Percentiles rank a stretch among this genome's conserved stretches.
phyloP scores from a whole-genome alignment of 129 eudicot species.

The Mikania micrantha region DNA sequence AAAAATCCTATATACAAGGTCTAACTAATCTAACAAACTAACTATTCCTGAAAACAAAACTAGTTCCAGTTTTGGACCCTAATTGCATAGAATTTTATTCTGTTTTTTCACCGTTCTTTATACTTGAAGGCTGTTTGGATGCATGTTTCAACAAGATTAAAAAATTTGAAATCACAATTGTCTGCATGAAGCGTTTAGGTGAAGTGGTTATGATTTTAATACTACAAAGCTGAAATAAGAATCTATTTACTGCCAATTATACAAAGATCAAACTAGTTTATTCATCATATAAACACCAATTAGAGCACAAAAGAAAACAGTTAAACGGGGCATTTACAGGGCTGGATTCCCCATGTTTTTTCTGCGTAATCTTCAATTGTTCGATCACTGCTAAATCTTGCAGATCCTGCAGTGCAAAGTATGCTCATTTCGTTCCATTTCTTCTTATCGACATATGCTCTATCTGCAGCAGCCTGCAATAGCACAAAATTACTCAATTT shows the following conservation, averaged over 20 bases:
- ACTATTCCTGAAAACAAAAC: too few species aligned
- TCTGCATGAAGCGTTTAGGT: not conserved
- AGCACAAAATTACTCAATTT: not conserved
- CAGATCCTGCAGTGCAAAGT: slow-evolving; percentile 48
- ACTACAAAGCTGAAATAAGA: not conserved
- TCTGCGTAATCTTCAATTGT: slow-evolving; percentile 53
- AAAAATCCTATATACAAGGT: too few species aligned
- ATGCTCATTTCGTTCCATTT: slow-evolving; percentile 57
- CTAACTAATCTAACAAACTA: too few species aligned
- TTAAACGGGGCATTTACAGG: slow-evolving; percentile 56
- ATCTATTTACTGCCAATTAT: slow-evolving; percentile 4
- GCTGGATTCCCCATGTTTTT: slow-evolving; percentile 49
- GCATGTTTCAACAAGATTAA: not conserved
- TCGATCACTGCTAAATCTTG: slow-evolving; percentile 52
- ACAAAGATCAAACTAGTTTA: slow-evolving; percentile 13
- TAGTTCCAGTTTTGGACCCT: too few species aligned
- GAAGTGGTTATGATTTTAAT: not conserved
- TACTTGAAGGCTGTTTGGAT: not conserved
- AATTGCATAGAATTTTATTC: too few species aligned
- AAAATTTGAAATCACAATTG: not conserved
- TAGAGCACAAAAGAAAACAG: slow-evolving; percentile 13
- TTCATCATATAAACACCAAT: slow-evolving; percentile 8
- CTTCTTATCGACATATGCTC: slow-evolving; percentile 40
- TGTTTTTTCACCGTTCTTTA: not conserved
- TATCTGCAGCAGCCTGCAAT: slow-evolving; percentile 49